phyloP scores from a whole-genome alignment of 371 early-diverging fungal genomes.

The Lichtheimia ornata region DNA sequence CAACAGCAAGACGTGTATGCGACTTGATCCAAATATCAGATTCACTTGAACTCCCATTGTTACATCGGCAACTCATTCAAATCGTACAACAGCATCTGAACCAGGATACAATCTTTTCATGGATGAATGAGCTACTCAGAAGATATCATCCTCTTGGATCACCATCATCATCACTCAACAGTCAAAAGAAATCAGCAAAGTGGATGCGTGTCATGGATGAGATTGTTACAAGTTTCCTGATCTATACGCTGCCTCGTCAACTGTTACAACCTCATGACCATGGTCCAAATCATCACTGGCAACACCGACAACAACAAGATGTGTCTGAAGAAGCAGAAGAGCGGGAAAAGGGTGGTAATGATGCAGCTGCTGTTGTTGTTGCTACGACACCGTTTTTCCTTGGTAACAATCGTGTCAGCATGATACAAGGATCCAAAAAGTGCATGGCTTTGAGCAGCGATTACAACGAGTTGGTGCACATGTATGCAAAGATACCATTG shows the following conservation, averaged over 20 bases:
- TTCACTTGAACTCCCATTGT: slow-evolving; percentile 28
- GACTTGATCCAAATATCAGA: slow-evolving; percentile 39
- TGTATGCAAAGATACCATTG: slow-evolving; percentile 37
- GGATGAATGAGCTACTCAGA: slow-evolving; percentile 22
- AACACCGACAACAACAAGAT: background rate
- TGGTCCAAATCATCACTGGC: background rate
- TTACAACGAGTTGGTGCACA: slow-evolving; percentile 15
- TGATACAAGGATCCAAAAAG: background rate
- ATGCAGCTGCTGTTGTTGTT: background rate
- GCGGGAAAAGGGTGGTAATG: too few species aligned
- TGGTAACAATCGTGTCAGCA: background rate
- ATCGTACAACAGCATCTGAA: slow-evolving; percentile 23
- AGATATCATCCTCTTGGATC: background rate
- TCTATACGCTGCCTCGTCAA: slow-evolving; percentile 21
- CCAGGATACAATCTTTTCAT: slow-evolving; percentile 28
- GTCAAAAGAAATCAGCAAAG: background rate
- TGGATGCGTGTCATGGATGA: slow-evolving; percentile 37
- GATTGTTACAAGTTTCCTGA: slow-evolving; percentile 31
- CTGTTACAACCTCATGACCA: slow-evolving; percentile 3
- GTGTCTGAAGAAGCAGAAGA: too few species aligned
- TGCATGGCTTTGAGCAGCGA: too few species aligned
- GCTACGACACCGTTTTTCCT: background rate
- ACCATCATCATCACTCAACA: background rate
- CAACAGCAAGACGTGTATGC: slow-evolving; percentile 35
- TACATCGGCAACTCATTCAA: slow-evolving; percentile 26